Evolutionary conservation across 1,284 basidiomycete genomes (phyloP), one percentile per base, ranked within the genome.

Genomic region (Rhodofomes roseus): DNA sequence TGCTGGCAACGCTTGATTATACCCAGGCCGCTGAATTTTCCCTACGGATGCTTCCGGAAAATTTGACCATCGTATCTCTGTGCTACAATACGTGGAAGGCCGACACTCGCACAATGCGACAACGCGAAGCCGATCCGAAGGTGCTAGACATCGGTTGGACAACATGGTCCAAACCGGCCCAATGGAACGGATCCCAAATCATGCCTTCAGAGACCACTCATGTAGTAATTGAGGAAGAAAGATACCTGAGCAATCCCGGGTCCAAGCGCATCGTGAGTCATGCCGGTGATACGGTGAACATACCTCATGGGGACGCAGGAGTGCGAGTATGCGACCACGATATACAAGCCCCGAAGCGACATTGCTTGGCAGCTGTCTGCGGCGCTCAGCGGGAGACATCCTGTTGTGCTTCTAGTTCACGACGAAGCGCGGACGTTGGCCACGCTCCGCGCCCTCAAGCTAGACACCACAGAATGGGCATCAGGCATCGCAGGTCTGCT

Each of bases 71-170:
- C 20, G 54, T 69, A 36, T 66, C 74, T 1, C 63, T 77, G 31
- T 64, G 69, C 1, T 70, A 68, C 62, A 74, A 72, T 37, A 57
- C 66, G 11, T 76, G 74, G 74, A 60, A 56, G 6, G 44, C 57
- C 2, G 71, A 73, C 29, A 59, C 34, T n/a, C 65, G 71, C 9
- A 18, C 57, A 1, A 36, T 64, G 2, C 54, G 57, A 16, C 65
- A 70, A 36, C 65, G 67, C 18, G 54, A 63, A 29, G 56, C 63
- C 9, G 63, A 70, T 37, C 73, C 73, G 8, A 70, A 60, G n/a
- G 53, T 75, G 7, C 64, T 75, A 5, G 72, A 75, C 56, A 56
- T 75, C 9, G 70, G 73, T 5, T 73, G 71, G 69, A 68, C 72
- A 8, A 66, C 65, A 29, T 71, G 70, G 43, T 60, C 62, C 20